phyloP scores from a whole-genome alignment of 768 basidiomycete genomes.

The Termitomyces sp. region DNA sequence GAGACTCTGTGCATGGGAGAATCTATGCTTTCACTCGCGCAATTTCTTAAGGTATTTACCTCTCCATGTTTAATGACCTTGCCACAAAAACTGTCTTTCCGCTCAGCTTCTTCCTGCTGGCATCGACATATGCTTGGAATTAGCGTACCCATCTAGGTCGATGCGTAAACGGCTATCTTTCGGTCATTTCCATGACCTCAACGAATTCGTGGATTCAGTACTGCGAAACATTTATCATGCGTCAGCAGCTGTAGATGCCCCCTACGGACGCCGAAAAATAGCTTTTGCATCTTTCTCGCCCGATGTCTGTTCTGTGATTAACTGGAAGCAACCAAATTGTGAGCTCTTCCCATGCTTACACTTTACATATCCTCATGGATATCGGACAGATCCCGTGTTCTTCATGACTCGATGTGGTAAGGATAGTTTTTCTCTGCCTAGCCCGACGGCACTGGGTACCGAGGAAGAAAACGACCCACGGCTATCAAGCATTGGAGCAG shows the following conservation, averaged over 20 bases:
- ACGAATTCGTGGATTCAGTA: conserved; percentile 80
- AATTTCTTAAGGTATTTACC: conserved; percentile 60
- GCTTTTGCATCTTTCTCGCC: conserved; percentile 93
- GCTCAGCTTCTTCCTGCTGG: conserved; percentile 51
- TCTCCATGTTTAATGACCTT: not conserved
- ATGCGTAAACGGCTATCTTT: conserved; percentile 38
- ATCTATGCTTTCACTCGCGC: conserved; percentile 72
- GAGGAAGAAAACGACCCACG: conserved; percentile 44
- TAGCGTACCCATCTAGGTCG: conserved; percentile 65
- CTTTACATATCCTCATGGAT: not conserved
- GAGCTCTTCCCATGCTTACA: conserved; percentile 19
- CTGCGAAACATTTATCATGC: conserved; percentile 78
- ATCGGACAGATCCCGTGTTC: conserved; percentile 81
- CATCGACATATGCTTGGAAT: conserved; percentile 77
- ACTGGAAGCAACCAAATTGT: conserved; percentile 99
- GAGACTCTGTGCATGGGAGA: conserved; percentile 26
- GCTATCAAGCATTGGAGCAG: conserved; percentile 73
- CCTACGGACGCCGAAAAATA: conserved; percentile 63
- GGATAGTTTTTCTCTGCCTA: conserved; percentile 30
- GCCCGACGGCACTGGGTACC: conserved; percentile 32
- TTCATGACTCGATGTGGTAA: conserved; percentile 87
- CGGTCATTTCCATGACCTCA: conserved; percentile 61
- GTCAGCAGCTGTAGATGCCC: conserved; percentile 44
- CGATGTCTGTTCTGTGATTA: conserved; percentile 82
- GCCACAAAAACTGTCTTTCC: conserved; percentile 3